Base-by-base conservation (phyloP, 2,329 filamentous ascomycete genomes). In the Podosphaera leucotricha region DNA sequence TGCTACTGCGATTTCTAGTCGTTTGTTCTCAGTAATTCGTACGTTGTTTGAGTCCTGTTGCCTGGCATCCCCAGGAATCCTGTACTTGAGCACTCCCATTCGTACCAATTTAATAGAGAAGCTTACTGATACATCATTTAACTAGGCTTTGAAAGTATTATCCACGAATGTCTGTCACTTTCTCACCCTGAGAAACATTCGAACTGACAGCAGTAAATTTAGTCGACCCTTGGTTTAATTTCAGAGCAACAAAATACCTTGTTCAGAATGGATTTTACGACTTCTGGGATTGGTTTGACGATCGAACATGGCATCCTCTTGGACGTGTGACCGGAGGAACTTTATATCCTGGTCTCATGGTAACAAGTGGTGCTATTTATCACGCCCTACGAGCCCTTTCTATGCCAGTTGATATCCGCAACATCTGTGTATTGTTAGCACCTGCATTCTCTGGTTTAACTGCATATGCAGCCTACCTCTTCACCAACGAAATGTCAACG, bases 161-260 rank as follows among this genome's bases (percentile, higher is more conserved):
- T 98, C 59, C 90, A 98, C 71, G 90, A 98, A 71, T 98, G 90
- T 94, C 61, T 64, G 85, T 79, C 50, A 45, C 42, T 42, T 46
- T 47, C 42, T 48, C 48, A 46, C 45, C 44, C 22, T 22, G 44
- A 33, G 38, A 40, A 38, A 49, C 57, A 59, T 52, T 59, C 30
- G 44, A 26, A 38, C 26, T 42, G 55, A 49, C 58, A 61, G 53
- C 57, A 53, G 45, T 21, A 52, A 37, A 43, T 57, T 38, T 59
- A 98, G 87, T 98, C 66, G 90, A 98, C 65, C 90, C 90, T 30
- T 98, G 90, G 90, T 98, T 98, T 68, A 98, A 98, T 65, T 98
- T 98, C 65, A 74, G 90, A 63, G 90, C 90, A 53, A 95, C 90
- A 46, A 95, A 95, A 65, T 95, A 98, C 59, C 74, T 98, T 45